Evolutionary conservation across 495 filamentous ascomycete genomes (phyloP), one percentile per base, ranked within the genome.

Genomic region (Pyrenopolyporus hunteri): DNA sequence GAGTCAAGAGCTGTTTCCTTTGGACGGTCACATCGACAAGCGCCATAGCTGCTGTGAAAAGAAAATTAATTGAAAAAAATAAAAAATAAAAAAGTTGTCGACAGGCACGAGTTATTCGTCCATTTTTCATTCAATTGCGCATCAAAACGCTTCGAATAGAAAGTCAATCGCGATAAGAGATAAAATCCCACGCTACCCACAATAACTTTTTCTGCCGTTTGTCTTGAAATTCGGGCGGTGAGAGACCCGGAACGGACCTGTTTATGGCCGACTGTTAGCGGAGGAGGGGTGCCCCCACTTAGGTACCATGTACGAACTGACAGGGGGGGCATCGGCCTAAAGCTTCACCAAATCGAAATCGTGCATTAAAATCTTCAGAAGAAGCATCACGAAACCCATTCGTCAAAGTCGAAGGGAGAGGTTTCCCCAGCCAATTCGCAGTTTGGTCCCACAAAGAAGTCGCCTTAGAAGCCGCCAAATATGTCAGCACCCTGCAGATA

Each of bases 401-500:
- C 31, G 52, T 36, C 57, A 28, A 47, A 51, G 58, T 39, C 55
- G 42, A 53, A 53, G 42, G 32, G n/a, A n/a, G n/a, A n/a, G 53
- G 28, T 33, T 47, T 44, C 39, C 32, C 39, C 44, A 66, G 48
- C 46, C 55, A 59, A 57, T 63, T 50, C 55, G 52, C 57, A 53
- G 33, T 54, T 58, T 33, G 48, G 44, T 59, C 36, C 26, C 32
- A 52, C 46, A 37, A 53, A 45, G 17, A 55, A 50, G 44, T 20
- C 39, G 19, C 55, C n/a, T n/a, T 11, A 6, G 4, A 9, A 29
- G 26, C 9, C 26, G 19, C 55, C 48, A 67, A 80, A 63, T 46
- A 88, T 88, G 85, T 85, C 85, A 10, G 66, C 80, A 51, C 76
- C 85, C 9, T 84, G 78, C 67, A 79, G 83, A 69, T 80, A 79